phyloP scores from a whole-genome alignment of 2,329 filamentous ascomycete species.

The Xylaria sp. region DNA sequence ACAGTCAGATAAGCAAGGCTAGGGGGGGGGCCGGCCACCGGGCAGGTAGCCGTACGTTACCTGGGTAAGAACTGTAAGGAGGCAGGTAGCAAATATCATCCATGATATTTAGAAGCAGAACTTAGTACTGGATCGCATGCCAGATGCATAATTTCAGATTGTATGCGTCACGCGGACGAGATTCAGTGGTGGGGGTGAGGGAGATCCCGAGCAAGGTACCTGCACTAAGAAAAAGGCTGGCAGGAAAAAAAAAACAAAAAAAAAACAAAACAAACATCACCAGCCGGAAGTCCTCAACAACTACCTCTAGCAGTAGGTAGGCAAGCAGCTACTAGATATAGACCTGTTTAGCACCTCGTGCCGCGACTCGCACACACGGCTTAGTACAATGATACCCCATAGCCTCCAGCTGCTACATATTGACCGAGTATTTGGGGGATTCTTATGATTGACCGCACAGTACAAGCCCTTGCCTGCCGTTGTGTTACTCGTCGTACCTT shows the following conservation, averaged over 20 bases:
- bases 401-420: no score
- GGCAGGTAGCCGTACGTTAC: conserved; percentile 1
- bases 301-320: no score
- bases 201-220: conserved; percentile 17
- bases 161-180: conserved; percentile 20
- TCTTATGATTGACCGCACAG: no score
- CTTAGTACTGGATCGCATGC: conserved; percentile 16
- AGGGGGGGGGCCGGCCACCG: neutral
- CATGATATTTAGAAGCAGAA: no score
- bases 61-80: neutral
- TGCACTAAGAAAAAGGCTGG: no score
- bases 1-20: conserved; percentile 21
- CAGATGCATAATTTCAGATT: conserved; percentile 24
- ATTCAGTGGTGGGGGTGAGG: conserved; percentile 11
- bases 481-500: conserved; percentile 1
- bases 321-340: neutral
- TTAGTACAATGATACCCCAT: no score
- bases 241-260: no score
- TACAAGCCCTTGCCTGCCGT: no score
- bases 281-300: no score
- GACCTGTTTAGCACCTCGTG: neutral
- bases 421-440: no score
- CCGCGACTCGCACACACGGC: neutral
- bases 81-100: no score
- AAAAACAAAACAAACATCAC: no score